Base-by-base conservation (phyloP, 345 rosid species). In the Populus pruinosa region DNA sequence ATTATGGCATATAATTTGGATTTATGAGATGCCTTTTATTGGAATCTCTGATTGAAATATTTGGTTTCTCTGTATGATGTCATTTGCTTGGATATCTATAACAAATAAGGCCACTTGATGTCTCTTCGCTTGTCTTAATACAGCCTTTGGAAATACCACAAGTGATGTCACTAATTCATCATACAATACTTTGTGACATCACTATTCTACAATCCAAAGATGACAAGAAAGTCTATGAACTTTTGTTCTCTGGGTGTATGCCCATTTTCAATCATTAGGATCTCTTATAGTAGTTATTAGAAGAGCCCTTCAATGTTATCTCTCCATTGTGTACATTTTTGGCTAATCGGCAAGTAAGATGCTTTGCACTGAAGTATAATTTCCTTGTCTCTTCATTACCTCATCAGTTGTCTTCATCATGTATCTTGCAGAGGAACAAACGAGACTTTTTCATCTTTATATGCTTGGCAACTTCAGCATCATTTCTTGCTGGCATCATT, bases 401-500 rank as follows among this genome's bases (percentile, higher is more conserved):
- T 71, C 11, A 20, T 21, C 18, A 20, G 18, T 33, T 67, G 16
- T 33, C 41, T 12, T 78, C 53, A 74, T 49, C 21, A 2, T 74
- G 39, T 78, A 33, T 77, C 74, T 79, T 80, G 82, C 90, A 96
- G 99, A 90, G 87, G 88, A 96, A 96, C 83, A 96, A 91, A 81
- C 82, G 97, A 25, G 98, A 93, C 83, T 96, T 93, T 87, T 88
- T 96, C 84, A 74, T 89, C 73, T 92, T 96, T 80, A 69, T 89
- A 31, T 85, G 90, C 87, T 49, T 92, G 88, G 98, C 91, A 82
- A 87, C 87, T 76, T 66, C 83, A 73, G 84, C 94, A 18, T 87
- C 98, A 23, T 76, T 78, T 41, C 11, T 91, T 36, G 82, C 89
- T 80, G 92, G 85, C 41, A 82, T 80, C 16, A 17, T 90, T 78